A percentile compares a stretch with the other conserved stretches of the same genome.
These are phyloP conservation scores for Aspergillus felis DNA, from an alignment of 2,329 filamentous ascomycete genomes.

Conservation along the genomic window DNA sequence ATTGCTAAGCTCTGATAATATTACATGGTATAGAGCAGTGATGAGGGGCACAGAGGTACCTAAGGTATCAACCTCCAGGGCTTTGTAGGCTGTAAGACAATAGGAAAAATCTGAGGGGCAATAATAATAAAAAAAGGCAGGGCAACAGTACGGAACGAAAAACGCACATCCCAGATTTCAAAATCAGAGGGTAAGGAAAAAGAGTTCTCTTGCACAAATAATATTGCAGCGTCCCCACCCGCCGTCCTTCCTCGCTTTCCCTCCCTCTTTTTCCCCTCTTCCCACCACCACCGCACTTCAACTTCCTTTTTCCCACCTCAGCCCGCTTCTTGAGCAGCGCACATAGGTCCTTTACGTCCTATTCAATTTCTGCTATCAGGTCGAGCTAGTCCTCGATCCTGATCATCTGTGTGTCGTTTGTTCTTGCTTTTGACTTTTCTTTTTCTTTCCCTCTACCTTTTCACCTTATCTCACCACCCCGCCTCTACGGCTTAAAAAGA, in stretches of 20 bases:
- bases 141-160: background rate
- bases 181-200: conserved; percentile 16
- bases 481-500: conserved; percentile 36
- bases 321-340: conserved; percentile 34
- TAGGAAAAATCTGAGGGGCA: conserved; percentile 7
- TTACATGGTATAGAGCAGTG: background rate
- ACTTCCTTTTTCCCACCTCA: conserved; percentile 25
- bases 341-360: conserved; percentile 34
- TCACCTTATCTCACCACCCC: conserved; percentile 31
- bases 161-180: conserved; percentile 14
- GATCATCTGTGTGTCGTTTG: conserved; percentile 37
- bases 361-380: conserved; percentile 26
- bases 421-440: conserved; percentile 25
- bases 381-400: conserved; percentile 45
- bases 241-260: conserved; percentile 16
- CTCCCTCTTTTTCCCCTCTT: conserved; percentile 23
- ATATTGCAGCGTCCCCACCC: conserved; percentile 20
- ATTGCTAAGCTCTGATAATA: background rate
- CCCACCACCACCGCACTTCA: conserved; percentile 5
- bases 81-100: background rate
- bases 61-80: background rate
- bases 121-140: background rate
- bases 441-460: conserved; percentile 29
- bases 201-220: conserved; percentile 19
- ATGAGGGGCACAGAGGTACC: background rate